A percentile compares a stretch with the other conserved stretches of the same genome.
Conservation (phyloP, 1,284 basidiomycete species). For the Ceratobasidium sp. region DNA sequence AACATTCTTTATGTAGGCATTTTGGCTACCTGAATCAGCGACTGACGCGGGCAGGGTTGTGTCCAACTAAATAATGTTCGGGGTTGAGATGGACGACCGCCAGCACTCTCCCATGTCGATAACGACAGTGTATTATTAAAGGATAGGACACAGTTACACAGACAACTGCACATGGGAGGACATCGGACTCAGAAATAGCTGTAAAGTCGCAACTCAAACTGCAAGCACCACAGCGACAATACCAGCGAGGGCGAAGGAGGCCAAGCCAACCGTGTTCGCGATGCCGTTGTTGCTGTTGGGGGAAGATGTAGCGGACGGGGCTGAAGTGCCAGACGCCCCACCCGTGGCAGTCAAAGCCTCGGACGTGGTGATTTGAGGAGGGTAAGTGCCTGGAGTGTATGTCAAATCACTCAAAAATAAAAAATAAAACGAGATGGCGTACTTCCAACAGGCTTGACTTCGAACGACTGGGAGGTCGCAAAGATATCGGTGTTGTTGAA, state of each 20-base stretch:
- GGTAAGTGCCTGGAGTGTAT: constrained; percentile 45
- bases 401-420: not conserved
- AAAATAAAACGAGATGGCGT: constrained; percentile 24
- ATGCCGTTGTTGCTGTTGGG: constrained; percentile 24
- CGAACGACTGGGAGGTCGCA: constrained; percentile 46
- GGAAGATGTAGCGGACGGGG: constrained; percentile 32
- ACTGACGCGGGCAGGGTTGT: constrained; percentile 55
- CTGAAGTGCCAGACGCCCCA: constrained; percentile 14
- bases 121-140: constrained; percentile 30
- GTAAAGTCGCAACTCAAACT: not conserved
- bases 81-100: not conserved
- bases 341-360: constrained; percentile 36
- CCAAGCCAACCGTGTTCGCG: not conserved
- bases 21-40: constrained; percentile 81
- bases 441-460: constrained; percentile 49
- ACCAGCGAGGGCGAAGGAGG: not conserved
- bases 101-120: not conserved
- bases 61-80: not conserved
- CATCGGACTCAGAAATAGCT: not conserved
- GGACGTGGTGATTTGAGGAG: constrained; percentile 45
- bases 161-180: constrained; percentile 3
- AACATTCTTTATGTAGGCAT: constrained; percentile 64
- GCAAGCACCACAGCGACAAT: not conserved
- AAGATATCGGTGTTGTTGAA: constrained; percentile 42
- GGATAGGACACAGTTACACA: constrained; percentile 21